Base-by-base conservation (phyloP, 2,329 filamentous ascomycete genomes). In the Ophidiomyces ophidiicola region DNA sequence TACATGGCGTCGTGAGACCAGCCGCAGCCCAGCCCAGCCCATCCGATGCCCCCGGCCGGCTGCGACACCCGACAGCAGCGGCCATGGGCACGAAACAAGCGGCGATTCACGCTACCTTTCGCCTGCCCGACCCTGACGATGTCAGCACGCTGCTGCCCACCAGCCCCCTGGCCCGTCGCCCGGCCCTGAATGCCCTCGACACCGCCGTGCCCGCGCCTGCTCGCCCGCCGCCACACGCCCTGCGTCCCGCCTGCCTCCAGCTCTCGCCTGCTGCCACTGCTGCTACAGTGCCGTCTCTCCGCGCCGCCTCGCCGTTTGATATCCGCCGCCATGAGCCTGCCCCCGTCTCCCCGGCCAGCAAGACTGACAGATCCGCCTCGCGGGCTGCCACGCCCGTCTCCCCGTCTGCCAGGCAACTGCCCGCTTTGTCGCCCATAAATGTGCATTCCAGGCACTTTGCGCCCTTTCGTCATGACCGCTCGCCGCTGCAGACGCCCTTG, bases 361-460 rank as follows among this genome's bases (percentile, higher is more conserved):
- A 35, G 11, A 4, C 12, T 7, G 19, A 23, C 10, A 3, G 23
- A 17, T n/a, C 18, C 18, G 24, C 4, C 14, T 24, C 11, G 3
- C 11, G 25, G 6, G 17, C 38, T 31, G 30, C 6, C 11, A 19
- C 12, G 28, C 33, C 25, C 8, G n/a, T 17, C 11, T 28, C 32
- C n/a, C 32, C 35, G 15, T 28, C 28, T 18, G 24, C 24, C n/a
- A 24, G 20, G 20, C 36, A 43, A 21, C 46, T 44, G 30, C 36
- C 41, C 15, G 59, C 59, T 18, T 56, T 57, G 49, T 62, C 61
- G 17, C 54, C 54, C 14, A 56, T 57, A 6, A 51, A 53, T 32
- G 40, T 61, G 33, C 48, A 57, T 19, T 49, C 37, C 41, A 53
- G 48, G 36, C 54, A 38, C 33, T 45, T 36, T 32, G 37, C 32